phyloP scores from a whole-genome alignment of 2,329 filamentous ascomycete genomes.

The Fusarium euwallaceae region DNA sequence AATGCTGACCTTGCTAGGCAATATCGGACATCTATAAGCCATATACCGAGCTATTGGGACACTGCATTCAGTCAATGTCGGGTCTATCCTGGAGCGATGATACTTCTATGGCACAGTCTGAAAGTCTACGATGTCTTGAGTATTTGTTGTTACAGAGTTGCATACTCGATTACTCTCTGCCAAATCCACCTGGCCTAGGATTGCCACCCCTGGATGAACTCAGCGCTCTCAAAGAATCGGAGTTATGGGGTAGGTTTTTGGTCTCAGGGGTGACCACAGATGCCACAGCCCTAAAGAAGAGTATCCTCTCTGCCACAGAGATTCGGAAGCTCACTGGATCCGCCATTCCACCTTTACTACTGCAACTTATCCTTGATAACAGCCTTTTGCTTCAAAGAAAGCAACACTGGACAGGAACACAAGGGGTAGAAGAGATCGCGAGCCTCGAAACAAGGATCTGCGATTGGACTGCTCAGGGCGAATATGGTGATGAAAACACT shows the following conservation, averaged over 20 bases:
- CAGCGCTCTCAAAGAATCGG: background rate
- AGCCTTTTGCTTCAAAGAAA: background rate
- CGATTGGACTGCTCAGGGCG: background rate
- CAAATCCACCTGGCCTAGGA: background rate
- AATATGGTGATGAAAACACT: background rate
- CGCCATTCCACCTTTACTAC: background rate
- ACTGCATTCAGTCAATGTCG: background rate
- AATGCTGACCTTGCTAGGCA: background rate
- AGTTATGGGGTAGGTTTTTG: background rate
- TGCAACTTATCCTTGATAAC: background rate
- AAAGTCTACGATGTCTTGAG: background rate
- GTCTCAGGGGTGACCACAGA: background rate
- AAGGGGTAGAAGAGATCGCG: background rate
- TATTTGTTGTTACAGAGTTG: background rate
- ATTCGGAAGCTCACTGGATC: background rate
- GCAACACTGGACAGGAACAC: background rate
- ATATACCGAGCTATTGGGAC: background rate
- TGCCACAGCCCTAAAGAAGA: background rate
- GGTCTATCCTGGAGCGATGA: too few species aligned
- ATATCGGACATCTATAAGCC: background rate
- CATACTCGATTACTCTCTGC: background rate
- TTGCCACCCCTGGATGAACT: background rate
- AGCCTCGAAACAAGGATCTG: background rate
- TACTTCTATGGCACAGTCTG: background rate
- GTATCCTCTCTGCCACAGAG: background rate